Evolutionary conservation across 2,329 filamentous ascomycete genomes (phyloP), one percentile per base, ranked within the genome.

Genomic region (Diaporthe sp.): DNA sequence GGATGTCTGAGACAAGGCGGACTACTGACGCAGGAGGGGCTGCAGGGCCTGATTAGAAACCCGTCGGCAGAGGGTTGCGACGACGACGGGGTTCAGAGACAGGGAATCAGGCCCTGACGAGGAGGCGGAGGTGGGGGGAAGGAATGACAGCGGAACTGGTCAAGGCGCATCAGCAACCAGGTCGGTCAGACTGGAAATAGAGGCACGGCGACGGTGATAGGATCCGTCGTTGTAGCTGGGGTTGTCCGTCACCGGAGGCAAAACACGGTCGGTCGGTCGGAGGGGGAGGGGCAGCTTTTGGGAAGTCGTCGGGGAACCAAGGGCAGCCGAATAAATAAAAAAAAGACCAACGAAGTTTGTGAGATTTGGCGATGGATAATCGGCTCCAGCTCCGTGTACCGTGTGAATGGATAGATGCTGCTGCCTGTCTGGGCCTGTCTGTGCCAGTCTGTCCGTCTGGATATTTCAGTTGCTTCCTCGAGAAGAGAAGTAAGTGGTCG

Each of bases 21-120:
- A 53, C 49, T 70, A 75, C 37, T 55, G 68, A 51, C 58, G 62
- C 60, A 60, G 53, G 67, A 55, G 34, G 57, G 75, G 72, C 58
- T 57, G 72, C 60, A 55, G 67, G 37, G 53, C 65, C 72, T 68
- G n/a, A 67, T 53, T 75, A 31, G 53, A 72, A 61, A 72, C 71
- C 71, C 71, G 39, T 71, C 51, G 57, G 75, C 44, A 57, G 49
- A 57, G 49, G 51, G 53, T 55, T 46, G 46, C 72, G 46, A 42
- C 62, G 58, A 53, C 67, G 55, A 75, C 72, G 57, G 68, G 60
- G 37, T 71, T 74, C 68, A 71, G 58, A 49, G 31, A 37, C 57
- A 74, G 61, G 37, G 28, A 49, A 58, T 73, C 71, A 61, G 55
- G 49, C 61, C 46, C 42, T 62, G 74, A 71, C 53, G 73, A 57